Base-by-base conservation (phyloP, 192 early-diverging fungal species). In the Backusella australiensis region DNA sequence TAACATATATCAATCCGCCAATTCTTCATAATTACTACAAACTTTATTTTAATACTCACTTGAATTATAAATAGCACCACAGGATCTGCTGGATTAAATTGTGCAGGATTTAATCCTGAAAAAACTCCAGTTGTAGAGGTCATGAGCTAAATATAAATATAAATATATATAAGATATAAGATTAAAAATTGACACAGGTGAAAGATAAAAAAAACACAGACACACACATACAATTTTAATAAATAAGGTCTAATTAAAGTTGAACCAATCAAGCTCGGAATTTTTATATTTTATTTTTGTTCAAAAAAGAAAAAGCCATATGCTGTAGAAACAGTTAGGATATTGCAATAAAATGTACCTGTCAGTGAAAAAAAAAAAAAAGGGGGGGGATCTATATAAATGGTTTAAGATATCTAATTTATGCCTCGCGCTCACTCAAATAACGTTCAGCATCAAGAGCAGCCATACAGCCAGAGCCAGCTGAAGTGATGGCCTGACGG, bases 401-500 rank as follows among this genome's bases (percentile, higher is more conserved):
- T 32, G 26, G 52, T 72, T 73, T 72, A 17, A 35, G 67, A 29
- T 7, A 53, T 34, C 49, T 72, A 44, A 29, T 29, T 63, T 63
- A 63, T 29, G 72, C 46, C 15, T 74, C 73, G 6, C 70, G 88
- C 73, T 92, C 94, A 84, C 93, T 94, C 75, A 99, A 87, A 89
- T 91, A 99, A 83, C 97, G 89, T 86, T 99, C 98, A 83, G 93
- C 93, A 83, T 99, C 98, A 29, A 99, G 84, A 9, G 96, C 97
- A 34, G 98, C 95, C 95, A 97, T 97, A 87, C 98, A 99, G 66
- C 98, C 98, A 39, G 93, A 92, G 42, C 98, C 96, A 44, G 97
- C 97, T 69, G 94, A 95, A 35, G 98, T 99, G 74, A 99, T 90
- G 19, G 98, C 98, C 84, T 99, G 97, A 78, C 97, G 94, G 86